Base-by-base conservation (phyloP, 768 basidiomycete genomes). In the Russula emetica region DNA sequence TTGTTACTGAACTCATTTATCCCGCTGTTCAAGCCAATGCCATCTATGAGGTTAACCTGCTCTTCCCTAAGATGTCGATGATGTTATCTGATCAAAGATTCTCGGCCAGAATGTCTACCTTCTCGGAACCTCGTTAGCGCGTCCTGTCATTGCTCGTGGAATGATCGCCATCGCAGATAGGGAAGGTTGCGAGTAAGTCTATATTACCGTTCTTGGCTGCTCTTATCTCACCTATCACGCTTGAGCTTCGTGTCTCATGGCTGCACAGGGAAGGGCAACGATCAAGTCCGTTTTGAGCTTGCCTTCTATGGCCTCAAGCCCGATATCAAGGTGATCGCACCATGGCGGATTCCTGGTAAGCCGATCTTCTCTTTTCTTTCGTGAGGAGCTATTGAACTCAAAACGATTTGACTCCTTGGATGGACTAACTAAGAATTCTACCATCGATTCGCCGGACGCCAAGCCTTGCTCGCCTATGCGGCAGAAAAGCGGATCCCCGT, bases 231-330 rank as follows among this genome's bases (percentile, higher is more conserved):
- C 30, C 49, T 49, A 26, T 36, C 51, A 18, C 36, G 7, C 50
- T 47, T 16, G 54, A 96, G 94, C 75, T 99, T 83, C 73, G 96
- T 98, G 66, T 86, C 96, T 28, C 97, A 98, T 77, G 97, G 97
- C 28, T 99, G 97, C 83, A 99, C 97, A 56, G 97, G 97, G 58
- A 99, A 99, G 80, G 97, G 97, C 58, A 99, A 99, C 76, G 97
- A 99, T 76, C 97, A 99, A 78, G 97, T 99, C 71, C 92, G 97
- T 65, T 99, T 98, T 76, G 97, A 99, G 74, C 87, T 98, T 61
- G 94, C 97, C 0, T 99, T 99, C 80, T 99, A 98, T 76, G 97
- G 94, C 61, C 84, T 99, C 67, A 94, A 97, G 75, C 95, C 97
- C 50, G 91, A 94, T 70, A 98, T 99, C 85, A 98, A 98, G 77